Evolutionary conservation across 345 rosid genomes (phyloP).

Genomic region (Isatis tinctoria): DNA sequence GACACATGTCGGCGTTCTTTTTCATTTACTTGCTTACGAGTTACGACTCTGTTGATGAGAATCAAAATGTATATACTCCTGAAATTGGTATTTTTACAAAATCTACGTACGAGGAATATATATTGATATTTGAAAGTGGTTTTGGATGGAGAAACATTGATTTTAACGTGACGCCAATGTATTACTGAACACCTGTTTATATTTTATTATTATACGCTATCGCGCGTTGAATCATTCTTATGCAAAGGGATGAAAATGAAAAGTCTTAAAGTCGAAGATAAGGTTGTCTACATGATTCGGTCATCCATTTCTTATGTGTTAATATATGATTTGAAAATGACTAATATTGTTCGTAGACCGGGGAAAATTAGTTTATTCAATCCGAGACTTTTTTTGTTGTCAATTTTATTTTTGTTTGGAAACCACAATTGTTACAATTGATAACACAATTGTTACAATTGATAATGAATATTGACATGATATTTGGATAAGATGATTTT

Average conservation of each 20-base stretch:
- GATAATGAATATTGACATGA: not conserved
- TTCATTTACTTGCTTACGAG: not conserved
- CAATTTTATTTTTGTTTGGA: not conserved
- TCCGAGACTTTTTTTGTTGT: not conserved
- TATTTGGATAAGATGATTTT: too few relatives aligned
- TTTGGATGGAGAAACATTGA: not conserved
- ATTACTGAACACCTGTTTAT: not conserved
- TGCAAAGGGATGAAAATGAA: not conserved
- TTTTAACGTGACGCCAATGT: constrained; percentile 20
- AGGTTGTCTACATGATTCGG: not conserved
- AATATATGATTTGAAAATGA: not conserved
- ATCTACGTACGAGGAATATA: not conserved
- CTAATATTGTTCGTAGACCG: not conserved
- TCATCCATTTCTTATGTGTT: not conserved
- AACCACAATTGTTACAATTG: too few relatives aligned
- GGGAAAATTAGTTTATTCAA: not conserved
- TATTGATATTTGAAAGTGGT: not conserved
- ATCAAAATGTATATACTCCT: not conserved
- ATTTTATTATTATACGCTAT: not conserved
- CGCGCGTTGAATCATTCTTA: not conserved
- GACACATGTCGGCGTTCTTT: not conserved
- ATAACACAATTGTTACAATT: too few relatives aligned
- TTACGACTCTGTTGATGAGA: not conserved
- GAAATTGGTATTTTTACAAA: not conserved
- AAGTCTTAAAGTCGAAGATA: constrained; percentile 3